phyloP scores from a whole-genome alignment of 129 eudicot genomes.

The Pseudognaphalium luteoalbum region DNA sequence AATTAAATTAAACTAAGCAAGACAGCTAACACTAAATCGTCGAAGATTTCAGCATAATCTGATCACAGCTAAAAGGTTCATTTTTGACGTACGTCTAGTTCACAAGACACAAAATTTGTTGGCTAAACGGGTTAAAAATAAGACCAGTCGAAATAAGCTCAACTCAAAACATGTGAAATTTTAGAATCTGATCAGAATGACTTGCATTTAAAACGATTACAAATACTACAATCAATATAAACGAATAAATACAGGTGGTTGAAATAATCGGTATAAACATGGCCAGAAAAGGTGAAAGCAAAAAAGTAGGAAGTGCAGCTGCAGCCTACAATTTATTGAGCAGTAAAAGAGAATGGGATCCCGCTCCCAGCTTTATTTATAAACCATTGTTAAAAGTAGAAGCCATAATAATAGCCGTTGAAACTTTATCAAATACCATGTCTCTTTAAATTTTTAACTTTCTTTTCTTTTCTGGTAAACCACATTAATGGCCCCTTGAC shows the following conservation, averaged over 20 bases:
- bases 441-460: not conserved
- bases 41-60: not conserved
- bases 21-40: no score
- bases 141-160: not conserved
- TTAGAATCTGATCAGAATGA: not conserved
- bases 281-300: not conserved
- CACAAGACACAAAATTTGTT: no score
- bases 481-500: slow-evolving; percentile 3
- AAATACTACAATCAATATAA: not conserved
- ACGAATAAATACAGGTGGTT: not conserved
- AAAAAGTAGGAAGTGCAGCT: not conserved
- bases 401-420: slow-evolving; percentile 35
- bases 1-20: no score
- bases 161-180: no score
- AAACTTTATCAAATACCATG: slow-evolving; percentile 2
- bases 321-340: not conserved
- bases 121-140: no score
- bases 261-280: not conserved
- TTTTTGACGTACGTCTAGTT: no score
- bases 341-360: slow-evolving; percentile 7
- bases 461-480: not conserved
- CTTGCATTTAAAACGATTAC: not conserved
- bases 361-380: not conserved
- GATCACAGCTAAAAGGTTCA: not conserved
- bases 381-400: slow-evolving; percentile 11